Conservation (phyloP, 179 eudicot genomes). For the Spinacia oleracea region DNA sequence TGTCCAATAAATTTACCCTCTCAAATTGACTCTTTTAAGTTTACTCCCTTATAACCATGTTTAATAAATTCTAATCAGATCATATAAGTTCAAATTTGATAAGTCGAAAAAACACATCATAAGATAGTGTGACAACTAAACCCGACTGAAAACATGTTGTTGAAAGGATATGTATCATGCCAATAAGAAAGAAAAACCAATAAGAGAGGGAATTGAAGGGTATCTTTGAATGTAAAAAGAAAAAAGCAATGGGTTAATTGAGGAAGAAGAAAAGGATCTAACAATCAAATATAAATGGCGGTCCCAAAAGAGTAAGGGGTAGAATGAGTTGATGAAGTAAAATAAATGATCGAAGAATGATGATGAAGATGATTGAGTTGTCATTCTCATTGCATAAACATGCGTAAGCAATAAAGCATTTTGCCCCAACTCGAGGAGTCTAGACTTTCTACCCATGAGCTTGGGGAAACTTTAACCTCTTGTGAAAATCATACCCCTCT, state of each 20-base stretch:
- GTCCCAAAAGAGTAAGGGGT: constrained; percentile 34
- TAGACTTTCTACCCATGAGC: constrained; percentile 19
- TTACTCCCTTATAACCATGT: no score
- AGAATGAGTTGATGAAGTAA: constrained; percentile 9
- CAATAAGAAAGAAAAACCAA: constrained; percentile 2
- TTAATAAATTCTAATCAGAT: no score
- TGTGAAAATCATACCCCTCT: background rate
- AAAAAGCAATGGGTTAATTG: background rate
- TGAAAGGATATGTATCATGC: constrained; percentile 9
- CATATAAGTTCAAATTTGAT: no score
- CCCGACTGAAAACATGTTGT: background rate
- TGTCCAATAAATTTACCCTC: no score
- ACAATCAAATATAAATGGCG: constrained; percentile 15
- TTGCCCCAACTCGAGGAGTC: constrained; percentile 33
- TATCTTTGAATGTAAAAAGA: background rate
- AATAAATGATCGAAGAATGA: background rate
- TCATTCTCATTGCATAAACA: constrained; percentile 34
- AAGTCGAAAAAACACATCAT: no score
- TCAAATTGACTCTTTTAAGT: no score
- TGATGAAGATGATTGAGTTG: constrained; percentile 18
- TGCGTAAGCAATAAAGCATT: constrained; percentile 30
- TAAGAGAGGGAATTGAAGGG: constrained; percentile 1
- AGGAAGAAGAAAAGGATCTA: constrained; percentile 20
- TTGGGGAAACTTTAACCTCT: background rate
- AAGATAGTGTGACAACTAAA: background rate